These are phyloP conservation scores for Smithsoniella earleae DNA, from an alignment of 163 green algal genomes.

Conservation along the genomic window DNA sequence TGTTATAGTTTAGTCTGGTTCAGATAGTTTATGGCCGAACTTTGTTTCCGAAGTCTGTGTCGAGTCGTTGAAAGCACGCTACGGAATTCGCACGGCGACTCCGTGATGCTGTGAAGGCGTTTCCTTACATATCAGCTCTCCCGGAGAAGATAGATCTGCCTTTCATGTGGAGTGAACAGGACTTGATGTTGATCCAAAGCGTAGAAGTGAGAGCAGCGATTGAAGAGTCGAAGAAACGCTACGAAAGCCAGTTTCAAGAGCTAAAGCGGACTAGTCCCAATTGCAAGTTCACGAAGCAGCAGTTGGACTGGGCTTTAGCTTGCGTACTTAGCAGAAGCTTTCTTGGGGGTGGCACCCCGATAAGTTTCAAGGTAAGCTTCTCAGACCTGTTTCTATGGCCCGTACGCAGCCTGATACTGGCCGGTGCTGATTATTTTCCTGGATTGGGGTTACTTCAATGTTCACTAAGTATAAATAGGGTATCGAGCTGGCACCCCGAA, in stretches of 20 bases:
- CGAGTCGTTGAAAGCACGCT: too few species aligned
- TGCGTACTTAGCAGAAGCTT: slow-evolving; percentile 63
- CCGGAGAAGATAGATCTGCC: slow-evolving; percentile 20
- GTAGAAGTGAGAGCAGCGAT: neutral
- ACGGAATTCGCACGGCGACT: too few species aligned
- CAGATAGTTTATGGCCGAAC: too few species aligned
- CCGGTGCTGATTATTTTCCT: neutral
- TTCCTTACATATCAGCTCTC: neutral
- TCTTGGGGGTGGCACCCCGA: neutral
- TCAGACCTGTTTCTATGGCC: neutral
- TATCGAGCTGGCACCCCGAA: too few species aligned
- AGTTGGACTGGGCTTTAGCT: slow-evolving; percentile 58
- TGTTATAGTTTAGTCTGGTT: too few species aligned
- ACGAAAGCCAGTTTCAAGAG: neutral
- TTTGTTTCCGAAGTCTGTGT: too few species aligned
- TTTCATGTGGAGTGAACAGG: neutral
- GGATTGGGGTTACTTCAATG: neutral
- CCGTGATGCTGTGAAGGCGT: neutral
- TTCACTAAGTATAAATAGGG: neutral
- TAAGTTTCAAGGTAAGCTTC: neutral
- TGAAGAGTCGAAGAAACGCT: neutral
- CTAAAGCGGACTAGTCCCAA: slow-evolving; percentile 1
- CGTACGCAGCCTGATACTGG: too few species aligned
- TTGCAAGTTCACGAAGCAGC: slow-evolving; percentile 32
- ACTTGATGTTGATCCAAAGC: neutral